phyloP scores from a whole-genome alignment of 1,139 yeast genomes.

The Sugiyamaella xylanicola region DNA sequence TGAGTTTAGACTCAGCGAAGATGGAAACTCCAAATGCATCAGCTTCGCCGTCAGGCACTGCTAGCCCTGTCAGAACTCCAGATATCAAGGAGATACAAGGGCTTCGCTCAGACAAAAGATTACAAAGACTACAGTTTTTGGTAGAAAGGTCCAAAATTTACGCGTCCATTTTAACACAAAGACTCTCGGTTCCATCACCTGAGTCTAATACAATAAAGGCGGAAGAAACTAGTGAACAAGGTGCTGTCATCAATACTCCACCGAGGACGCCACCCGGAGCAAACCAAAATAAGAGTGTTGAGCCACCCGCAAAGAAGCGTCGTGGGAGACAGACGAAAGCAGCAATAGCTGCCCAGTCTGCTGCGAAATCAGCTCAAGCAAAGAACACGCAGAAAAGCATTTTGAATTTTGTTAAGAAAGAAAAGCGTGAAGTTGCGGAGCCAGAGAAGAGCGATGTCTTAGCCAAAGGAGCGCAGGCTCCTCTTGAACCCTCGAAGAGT shows the following conservation, averaged over 20 bases:
- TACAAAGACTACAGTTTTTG: conserved; percentile 65
- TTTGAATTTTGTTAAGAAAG: conserved; percentile 22
- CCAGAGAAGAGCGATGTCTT: conserved; percentile 2
- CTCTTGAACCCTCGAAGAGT: conserved; percentile 5
- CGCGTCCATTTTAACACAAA: conserved; percentile 79
- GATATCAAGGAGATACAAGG: conserved; percentile 20
- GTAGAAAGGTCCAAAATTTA: conserved; percentile 83
- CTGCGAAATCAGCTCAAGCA: conserved; percentile 14
- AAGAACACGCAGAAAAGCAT: conserved; percentile 24
- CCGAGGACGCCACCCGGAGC: conserved; percentile 3
- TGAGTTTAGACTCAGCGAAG: too few species aligned
- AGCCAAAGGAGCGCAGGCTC: neutral
- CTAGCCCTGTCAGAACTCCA: conserved; percentile 20
- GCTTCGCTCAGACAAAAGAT: conserved; percentile 46
- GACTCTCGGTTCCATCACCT: conserved; percentile 46
- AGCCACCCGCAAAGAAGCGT: neutral
- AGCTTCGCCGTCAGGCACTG: conserved; percentile 20
- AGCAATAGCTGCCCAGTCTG: conserved; percentile 16
- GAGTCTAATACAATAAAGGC: conserved; percentile 42
- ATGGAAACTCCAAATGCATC: conserved; percentile 16
- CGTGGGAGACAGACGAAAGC: conserved; percentile 17
- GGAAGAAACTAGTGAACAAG: conserved; percentile 29
- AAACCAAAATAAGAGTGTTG: neutral
- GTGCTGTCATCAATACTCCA: conserved; percentile 21
- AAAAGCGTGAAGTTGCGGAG: neutral